Base-by-base conservation (phyloP, 345 rosid species). In the Trapa bicornis region DNA sequence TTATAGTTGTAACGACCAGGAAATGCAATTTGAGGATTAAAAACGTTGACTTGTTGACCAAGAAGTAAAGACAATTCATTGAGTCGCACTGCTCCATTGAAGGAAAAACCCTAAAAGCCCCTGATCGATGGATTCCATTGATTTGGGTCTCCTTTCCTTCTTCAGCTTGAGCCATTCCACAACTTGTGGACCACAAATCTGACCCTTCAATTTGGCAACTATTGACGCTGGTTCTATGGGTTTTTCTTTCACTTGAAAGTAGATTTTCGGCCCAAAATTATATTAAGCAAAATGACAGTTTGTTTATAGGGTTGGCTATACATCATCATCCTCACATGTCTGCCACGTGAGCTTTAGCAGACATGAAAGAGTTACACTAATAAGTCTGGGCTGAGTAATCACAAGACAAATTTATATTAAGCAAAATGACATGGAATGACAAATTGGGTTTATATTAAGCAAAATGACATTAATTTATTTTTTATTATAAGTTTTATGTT, bases 31-130 rank as follows among this genome's bases (percentile, higher is more conserved):
- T 9, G 60, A n/a, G 58, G 47, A 41, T 48, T 37, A 35, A 48
- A 37, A 38, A 1, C 68, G 35, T 50, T 50, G 60, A 66, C 69
- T 35, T 35, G 10, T 66, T 48, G 69, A 66, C 69, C 33, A 36
- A 2, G 37, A 66, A 66, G 69, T 17, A 42, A 45, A 43, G 17
- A 11, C 11, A 57, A 1, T 11, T 9, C 60, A 54, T 54, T 54
- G 33, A 22, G 60, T 22, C 17, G 60, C 60, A 41, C 43, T 8
- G 1, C n/a, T 22, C 29, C 29, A 22, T 22, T 22, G 29, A 22
- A 22, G 29, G 29, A 22, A 22, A 22, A 22, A 22, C 60, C n/a
- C 60, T 15, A 1, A 12, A 2, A 17, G 0, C 10, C 54, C n/a
- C 10, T 2, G 29, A 3, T 39, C 42, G 42, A 48, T 48, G 54